phyloP scores from a whole-genome alignment of 2,329 filamentous ascomycete genomes.

The Raffaelea arxii region DNA sequence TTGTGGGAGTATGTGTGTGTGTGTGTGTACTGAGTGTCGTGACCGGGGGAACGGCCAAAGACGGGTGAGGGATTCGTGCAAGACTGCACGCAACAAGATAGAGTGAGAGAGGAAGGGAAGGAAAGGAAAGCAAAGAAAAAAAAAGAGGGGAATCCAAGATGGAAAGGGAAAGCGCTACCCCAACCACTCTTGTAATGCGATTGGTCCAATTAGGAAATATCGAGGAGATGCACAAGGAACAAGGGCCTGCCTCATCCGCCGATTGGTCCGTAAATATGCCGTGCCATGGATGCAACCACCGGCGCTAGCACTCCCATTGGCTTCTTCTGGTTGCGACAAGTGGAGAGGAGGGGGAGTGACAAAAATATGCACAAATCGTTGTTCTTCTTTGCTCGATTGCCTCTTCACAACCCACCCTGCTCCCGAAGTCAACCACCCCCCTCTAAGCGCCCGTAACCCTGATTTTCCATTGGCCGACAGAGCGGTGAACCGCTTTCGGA shows the following conservation, averaged over 20 bases:
- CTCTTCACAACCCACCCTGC: background rate
- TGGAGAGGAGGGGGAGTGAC: background rate
- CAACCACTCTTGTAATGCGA: background rate
- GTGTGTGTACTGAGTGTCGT: too few species aligned
- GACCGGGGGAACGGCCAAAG: too few species aligned
- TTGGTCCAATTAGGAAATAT: background rate
- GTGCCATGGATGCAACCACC: constrained; percentile 17
- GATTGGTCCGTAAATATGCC: constrained; percentile 22
- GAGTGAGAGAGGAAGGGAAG: background rate
- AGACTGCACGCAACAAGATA: too few species aligned
- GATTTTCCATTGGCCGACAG: constrained; percentile 6
- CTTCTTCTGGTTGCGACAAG: too few species aligned
- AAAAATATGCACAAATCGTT: constrained; percentile 1
- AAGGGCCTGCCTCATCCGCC: constrained; percentile 1
- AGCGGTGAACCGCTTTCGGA: too few species aligned
- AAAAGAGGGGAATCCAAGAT: background rate
- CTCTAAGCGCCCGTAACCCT: constrained; percentile 9
- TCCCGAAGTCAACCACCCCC: background rate
- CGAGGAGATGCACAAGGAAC: background rate
- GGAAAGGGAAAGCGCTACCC: constrained; percentile 7
- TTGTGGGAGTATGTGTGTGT: too few species aligned
- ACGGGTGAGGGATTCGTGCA: too few species aligned
- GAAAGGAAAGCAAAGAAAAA: constrained; percentile 2
- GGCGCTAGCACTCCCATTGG: constrained; percentile 19
- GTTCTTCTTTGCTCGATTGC: background rate